Evolutionary conservation across 805 yeast species (phyloP), one percentile per base, ranked within the genome.

Genomic region (Metschnikowia lochheadii): DNA sequence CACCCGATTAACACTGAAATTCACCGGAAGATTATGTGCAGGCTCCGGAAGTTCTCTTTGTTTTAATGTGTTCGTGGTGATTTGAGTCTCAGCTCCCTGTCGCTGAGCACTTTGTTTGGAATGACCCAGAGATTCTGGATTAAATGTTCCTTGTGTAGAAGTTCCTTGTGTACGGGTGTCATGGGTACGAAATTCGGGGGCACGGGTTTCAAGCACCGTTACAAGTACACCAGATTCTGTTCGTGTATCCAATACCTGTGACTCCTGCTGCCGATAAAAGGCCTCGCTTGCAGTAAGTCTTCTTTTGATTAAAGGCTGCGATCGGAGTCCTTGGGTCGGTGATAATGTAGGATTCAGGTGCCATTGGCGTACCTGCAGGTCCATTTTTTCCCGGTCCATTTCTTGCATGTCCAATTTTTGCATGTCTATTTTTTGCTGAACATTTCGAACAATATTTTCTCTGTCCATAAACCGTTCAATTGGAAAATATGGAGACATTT

Each of bases 401-500:
- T 3, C 4, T 26, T 26, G 29, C 5, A 26, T 1, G 11, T 26
- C 11, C 1, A 10, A 0, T 3, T 3, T 8, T 26, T 26, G 29
- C 5, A 26, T 1, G 11, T 26, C 11, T 10, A 26, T 6, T 13
- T 33, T 42, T 14, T 18, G 38, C 6, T 26, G 14, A 14, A 20
- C 36, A 15, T 42, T 42, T 5, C 31, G 45, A 4, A n/a, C 38
- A 31, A 39, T 14, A 3, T 7, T 5, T 7, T 15, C 20, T 6
- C 41, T 34, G 2, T 29, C 26, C 6, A 44, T 15, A 11, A 18
- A 44, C n/a, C 18, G 36, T 31, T 44, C 48, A 7, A 44, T 21
- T 14, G 55, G 55, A n/a, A 52, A 45, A 10, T 29, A 14, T n/a
- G 14, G 40, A 10, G 40, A 23, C 34, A 52, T 40, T 10, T 37